Conservation (phyloP, 75 land plant species). For the Pseudotsuga menziesii region DNA sequence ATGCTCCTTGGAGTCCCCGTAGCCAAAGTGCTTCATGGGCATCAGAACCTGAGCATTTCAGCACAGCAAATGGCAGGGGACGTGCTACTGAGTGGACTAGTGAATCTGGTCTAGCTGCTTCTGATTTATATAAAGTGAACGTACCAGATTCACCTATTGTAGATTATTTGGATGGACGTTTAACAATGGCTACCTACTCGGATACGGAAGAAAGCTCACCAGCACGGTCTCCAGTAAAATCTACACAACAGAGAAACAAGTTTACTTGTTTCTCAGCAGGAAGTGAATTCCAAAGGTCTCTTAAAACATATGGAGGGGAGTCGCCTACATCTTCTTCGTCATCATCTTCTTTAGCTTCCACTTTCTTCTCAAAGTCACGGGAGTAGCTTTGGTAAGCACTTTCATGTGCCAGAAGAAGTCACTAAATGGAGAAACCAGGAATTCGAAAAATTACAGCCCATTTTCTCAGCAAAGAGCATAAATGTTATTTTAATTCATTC, state of each 20-base stretch:
- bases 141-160: neutral
- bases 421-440: neutral
- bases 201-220: conserved; percentile 15
- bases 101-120: neutral
- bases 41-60: conserved; percentile 4
- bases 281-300: neutral
- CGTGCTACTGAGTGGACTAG: neutral
- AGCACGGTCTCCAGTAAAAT: conserved; percentile 6
- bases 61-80: neutral
- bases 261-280: neutral
- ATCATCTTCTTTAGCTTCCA: conserved; percentile 5
- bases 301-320: conserved; percentile 2
- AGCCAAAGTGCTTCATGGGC: conserved; percentile 8
- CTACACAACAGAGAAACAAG: neutral
- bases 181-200: neutral
- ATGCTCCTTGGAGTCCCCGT: conserved; percentile 4
- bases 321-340: conserved; percentile 11
- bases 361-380: conserved; percentile 6
- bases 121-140: conserved; percentile 6
- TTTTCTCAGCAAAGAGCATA: neutral
- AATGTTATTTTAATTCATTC: neutral
- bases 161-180: conserved; percentile 11
- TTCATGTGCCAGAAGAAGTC: neutral
- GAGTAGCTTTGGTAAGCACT: neutral
- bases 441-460: neutral